Percentiles rank a stretch among this genome's conserved stretches.
Conservation (phyloP, 2,329 filamentous ascomycete species). For the Epicoccum sorghinum region DNA sequence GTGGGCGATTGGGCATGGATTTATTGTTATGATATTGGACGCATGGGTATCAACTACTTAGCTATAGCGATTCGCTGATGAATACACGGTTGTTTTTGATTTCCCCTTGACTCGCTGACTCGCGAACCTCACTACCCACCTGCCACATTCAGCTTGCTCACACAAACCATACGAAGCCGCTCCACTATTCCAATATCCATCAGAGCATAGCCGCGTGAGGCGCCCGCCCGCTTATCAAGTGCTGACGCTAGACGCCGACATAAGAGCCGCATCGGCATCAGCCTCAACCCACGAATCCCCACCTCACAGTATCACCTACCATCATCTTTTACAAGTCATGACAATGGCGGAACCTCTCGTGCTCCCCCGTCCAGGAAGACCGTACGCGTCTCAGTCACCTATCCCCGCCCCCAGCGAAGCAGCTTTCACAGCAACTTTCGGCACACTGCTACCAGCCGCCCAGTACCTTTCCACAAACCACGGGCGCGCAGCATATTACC, state of each 20-base stretch:
- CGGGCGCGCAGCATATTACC: conserved; percentile 53
- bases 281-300: not conserved
- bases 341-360: conserved; percentile 9
- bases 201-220: no score
- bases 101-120: not conserved
- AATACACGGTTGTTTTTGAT: not conserved
- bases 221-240: no score
- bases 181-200: not conserved
- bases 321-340: no score
- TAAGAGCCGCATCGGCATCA: not conserved
- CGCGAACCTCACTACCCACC: not conserved
- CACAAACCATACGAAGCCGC: not conserved
- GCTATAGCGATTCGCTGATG: not conserved
- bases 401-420: conserved; percentile 48
- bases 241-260: not conserved
- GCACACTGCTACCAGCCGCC: conserved; percentile 48
- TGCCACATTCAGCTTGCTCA: not conserved
- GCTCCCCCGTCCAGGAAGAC: conserved; percentile 35
- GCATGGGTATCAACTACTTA: conserved; percentile 2
- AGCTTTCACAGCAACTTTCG: conserved; percentile 48
- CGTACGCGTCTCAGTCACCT: not conserved
- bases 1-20: no score
- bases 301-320: not conserved
- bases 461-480: conserved; percentile 39
- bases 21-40: not conserved